Evolutionary conservation across 2,329 filamentous ascomycete genomes (phyloP).

Genomic region (Pseudocercospora ulei): DNA sequence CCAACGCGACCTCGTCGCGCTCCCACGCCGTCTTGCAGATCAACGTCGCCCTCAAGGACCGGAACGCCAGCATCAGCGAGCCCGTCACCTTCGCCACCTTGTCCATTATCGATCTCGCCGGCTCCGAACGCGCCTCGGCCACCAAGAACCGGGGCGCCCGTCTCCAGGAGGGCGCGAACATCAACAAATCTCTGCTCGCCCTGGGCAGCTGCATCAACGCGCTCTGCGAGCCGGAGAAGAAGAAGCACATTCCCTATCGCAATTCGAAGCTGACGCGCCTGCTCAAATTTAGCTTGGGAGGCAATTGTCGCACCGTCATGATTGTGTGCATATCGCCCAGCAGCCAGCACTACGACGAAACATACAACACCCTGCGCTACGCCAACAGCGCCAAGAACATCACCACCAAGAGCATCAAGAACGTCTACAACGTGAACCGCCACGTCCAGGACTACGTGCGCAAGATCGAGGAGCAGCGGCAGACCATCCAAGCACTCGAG

Average conservation of each 20-base stretch:
- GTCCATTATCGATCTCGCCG: constrained; percentile 94
- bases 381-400: constrained; percentile 98
- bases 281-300: constrained; percentile 91
- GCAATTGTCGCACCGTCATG: constrained; percentile 99
- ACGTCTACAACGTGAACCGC: constrained; percentile 97
- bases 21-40: constrained; percentile 97
- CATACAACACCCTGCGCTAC: constrained; percentile 93
- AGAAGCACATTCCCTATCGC: constrained; percentile 89
- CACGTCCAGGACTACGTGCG: constrained; percentile 98
- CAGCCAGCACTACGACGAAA: constrained; percentile 94
- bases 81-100: constrained; percentile 96
- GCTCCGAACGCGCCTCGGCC: constrained; percentile 88
- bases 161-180: constrained; percentile 88
- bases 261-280: constrained; percentile 95
- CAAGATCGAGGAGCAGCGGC: constrained; percentile 98
- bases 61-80: constrained; percentile 84
- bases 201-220: constrained; percentile 97
- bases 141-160: constrained; percentile 94
- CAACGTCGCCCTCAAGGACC: constrained; percentile 87
- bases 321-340: constrained; percentile 97
- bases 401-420: constrained; percentile 97
- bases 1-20: constrained; percentile 92
- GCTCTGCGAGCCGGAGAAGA: constrained; percentile 82
- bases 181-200: constrained; percentile 95
- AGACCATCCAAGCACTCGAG: constrained; percentile 90